phyloP scores from a whole-genome alignment of 805 yeast species.

The Pichia manshurica region DNA sequence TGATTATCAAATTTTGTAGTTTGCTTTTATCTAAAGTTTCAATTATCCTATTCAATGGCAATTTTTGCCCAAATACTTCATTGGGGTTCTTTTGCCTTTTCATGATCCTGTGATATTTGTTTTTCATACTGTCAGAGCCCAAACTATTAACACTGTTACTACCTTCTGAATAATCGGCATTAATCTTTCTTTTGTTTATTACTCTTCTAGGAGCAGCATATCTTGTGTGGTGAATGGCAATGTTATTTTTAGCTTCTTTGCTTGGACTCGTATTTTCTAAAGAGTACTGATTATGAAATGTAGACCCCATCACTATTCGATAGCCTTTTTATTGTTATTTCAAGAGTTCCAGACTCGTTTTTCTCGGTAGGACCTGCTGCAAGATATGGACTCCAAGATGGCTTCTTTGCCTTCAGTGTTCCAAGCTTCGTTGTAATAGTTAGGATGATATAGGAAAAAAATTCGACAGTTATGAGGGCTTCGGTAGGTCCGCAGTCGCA shows the following conservation, averaged over 20 bases:
- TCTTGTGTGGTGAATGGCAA: background rate
- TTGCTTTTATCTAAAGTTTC: conserved; percentile 60
- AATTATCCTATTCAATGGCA: conserved; percentile 59
- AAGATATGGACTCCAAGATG: background rate
- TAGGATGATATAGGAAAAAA: background rate
- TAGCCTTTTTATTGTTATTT: background rate
- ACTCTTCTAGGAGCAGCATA: background rate
- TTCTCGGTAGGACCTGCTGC: background rate
- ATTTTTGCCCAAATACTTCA: conserved; percentile 47
- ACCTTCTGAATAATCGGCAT: background rate
- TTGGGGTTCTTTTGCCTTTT: conserved; percentile 33
- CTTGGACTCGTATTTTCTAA: background rate
- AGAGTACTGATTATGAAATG: conserved; percentile 5
- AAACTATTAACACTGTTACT: background rate
- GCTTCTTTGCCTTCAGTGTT: background rate
- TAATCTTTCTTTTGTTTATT: conserved; percentile 4
- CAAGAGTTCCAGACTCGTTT: background rate
- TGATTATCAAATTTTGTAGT: conserved; percentile 46
- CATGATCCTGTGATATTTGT: background rate
- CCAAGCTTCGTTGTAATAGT: background rate
- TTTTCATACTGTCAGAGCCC: background rate
- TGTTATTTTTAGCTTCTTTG: background rate
- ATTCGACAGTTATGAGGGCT: background rate
- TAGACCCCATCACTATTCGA: conserved; percentile 5
- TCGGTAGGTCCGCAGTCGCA: background rate